Conservation (phyloP, 768 basidiomycete species). For the Hericium rajendrae region DNA sequence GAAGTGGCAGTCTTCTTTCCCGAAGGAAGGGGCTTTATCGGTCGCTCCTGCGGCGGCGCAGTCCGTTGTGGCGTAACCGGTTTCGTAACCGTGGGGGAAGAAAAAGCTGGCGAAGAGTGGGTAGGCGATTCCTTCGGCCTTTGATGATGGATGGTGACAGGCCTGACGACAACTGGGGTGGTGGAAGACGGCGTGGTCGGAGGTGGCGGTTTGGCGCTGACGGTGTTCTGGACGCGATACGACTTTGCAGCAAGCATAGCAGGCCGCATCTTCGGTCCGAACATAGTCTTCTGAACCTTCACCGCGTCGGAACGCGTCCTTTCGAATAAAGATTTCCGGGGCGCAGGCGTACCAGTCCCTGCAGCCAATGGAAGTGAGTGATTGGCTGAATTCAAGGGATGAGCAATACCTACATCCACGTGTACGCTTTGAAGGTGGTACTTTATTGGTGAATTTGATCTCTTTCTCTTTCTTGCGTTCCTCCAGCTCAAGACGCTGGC, state of each 20-base stretch:
- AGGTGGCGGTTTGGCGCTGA: slow-evolving; percentile 18
- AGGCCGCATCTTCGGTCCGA: slow-evolving; percentile 41
- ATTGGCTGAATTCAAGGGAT: slow-evolving; percentile 1
- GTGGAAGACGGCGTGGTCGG: slow-evolving; percentile 23
- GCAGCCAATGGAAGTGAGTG: slow-evolving; percentile 9
- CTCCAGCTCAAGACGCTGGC: slow-evolving; percentile 57
- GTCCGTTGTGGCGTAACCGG: not conserved
- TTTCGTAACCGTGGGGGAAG: not conserved
- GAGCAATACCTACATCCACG: slow-evolving; percentile 39
- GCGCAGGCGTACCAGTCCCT: slow-evolving; percentile 26
- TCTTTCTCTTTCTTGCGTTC: slow-evolving; percentile 70
- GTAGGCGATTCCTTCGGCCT: no score
- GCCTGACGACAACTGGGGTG: slow-evolving; percentile 6
- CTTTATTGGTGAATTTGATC: slow-evolving; percentile 62
- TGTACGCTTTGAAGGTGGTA: slow-evolving; percentile 58
- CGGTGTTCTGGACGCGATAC: slow-evolving; percentile 24
- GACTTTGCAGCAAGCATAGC: slow-evolving; percentile 40
- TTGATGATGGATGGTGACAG: not conserved
- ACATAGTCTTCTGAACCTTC: slow-evolving; percentile 55
- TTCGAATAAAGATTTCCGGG: slow-evolving; percentile 66
- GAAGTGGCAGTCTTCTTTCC: slow-evolving; percentile 58
- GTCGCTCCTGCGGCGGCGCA: not conserved
- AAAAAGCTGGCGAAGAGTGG: no score
- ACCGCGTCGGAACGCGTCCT: slow-evolving; percentile 66
- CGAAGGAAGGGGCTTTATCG: slow-evolving; percentile 4